Base-by-base conservation (phyloP, 208 protist species). In the Wallacemonas collosoma region DNA sequence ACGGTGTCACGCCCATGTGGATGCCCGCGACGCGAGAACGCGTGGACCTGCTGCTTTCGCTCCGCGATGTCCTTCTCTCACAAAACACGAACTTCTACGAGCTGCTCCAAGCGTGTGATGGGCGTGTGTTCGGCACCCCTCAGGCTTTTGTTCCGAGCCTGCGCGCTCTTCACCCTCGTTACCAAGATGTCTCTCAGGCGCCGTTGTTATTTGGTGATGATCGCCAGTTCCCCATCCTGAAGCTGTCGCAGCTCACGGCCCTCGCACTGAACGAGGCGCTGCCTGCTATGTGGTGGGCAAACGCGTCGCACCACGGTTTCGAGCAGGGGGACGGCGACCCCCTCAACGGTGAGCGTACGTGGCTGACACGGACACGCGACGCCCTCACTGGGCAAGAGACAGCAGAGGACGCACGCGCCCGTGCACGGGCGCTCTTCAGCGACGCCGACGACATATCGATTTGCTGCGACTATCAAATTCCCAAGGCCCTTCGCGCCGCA, bases 381-480 rank as follows among this genome's bases (percentile, higher is more conserved):
- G 50, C n/a, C 26, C 26, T 26, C 26, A 26, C 26, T 26, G 26
- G 26, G 26, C 26, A 26, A 26, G 26, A 26, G 26, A 26, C 26
- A 26, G 26, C 26, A 26, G 26, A 26, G 26, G 26, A 26, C 26
- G 26, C 26, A 26, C 26, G 26, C 48, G 15, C 44, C 17, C 2
- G 26, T 57, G 36, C 44, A 5, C 65, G 4, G n/a, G 41, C 14
- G 11, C 55, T 89, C 9, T 96, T 96, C 56, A 53, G 9, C 3
- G 91, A 96, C 58, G 43, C 44, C 38, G 57, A 77, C 11, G 57
- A 79, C 53, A 76, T 96, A 1, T 87, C 83, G 43, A 75, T 96
- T 51, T 96, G 91, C 85, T 94, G 87, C 54, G 91, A 96, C 68
- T 96, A 96, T 65, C 91, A 96, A 71, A 90, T 96, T 39, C 91